Conservation (phyloP, 164 flowering plant genomes). For the Chimonanthus praecox region DNA sequence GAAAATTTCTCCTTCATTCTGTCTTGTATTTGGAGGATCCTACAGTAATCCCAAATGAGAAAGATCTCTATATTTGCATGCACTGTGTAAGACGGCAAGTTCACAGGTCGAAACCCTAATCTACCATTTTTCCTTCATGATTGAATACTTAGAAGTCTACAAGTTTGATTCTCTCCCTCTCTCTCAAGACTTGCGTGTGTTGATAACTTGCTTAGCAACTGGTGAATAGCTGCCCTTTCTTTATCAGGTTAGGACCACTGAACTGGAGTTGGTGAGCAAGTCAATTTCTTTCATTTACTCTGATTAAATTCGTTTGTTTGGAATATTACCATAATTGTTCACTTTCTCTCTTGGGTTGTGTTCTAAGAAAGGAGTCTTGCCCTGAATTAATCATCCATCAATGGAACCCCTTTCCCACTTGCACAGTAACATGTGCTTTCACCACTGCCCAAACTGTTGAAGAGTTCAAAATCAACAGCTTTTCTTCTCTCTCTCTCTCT, state of each 20-base stretch:
- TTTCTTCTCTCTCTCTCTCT: too few species aligned
- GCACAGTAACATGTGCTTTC: background rate
- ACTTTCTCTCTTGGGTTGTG: background rate
- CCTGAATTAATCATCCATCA: background rate
- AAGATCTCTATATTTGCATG: too few species aligned
- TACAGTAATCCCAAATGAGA: too few species aligned
- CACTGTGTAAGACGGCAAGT: too few species aligned
- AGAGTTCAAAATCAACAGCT: background rate
- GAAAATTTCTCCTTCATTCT: too few species aligned
- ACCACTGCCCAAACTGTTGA: background rate
- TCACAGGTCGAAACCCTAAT: too few species aligned
- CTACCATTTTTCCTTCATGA: too few species aligned
- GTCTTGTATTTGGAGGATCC: too few species aligned
- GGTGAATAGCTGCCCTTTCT: background rate
- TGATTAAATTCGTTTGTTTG: background rate
- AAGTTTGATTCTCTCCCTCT: background rate
- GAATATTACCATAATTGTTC: background rate
- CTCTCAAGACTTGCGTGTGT: background rate
- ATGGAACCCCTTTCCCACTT: background rate
- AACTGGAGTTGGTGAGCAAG: background rate
- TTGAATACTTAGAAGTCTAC: too few species aligned
- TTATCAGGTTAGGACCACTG: slow-evolving; percentile 2
- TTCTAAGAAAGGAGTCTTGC: background rate
- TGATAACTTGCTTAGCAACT: background rate
- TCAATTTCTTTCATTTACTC: background rate